These are phyloP conservation scores for Russula compacta DNA, from an alignment of 768 basidiomycete genomes.

Conservation along the genomic window DNA sequence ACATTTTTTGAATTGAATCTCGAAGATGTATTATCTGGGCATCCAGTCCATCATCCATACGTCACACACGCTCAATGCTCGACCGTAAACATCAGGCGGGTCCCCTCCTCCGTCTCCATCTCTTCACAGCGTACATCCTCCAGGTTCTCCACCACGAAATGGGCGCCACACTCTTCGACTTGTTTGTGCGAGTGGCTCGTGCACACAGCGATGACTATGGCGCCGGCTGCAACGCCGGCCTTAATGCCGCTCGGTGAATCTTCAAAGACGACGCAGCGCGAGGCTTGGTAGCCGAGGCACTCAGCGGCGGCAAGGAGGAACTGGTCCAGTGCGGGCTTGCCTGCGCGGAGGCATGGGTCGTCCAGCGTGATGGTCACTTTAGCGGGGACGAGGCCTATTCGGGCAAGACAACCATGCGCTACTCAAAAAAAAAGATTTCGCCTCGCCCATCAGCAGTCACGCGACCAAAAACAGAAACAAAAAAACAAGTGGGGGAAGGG, in stretches of 20 bases:
- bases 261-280: conserved; percentile 68
- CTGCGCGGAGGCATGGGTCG: conserved; percentile 60
- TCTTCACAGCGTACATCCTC: conserved; percentile 37
- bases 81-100: conserved; percentile 37
- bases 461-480: not conserved
- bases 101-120: conserved; percentile 29
- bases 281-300: conserved; percentile 46
- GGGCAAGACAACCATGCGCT: conserved; percentile 62
- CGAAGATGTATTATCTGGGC: too few relatives aligned
- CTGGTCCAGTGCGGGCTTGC: conserved; percentile 55
- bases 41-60: not conserved
- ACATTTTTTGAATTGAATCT: too few relatives aligned
- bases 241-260: conserved; percentile 61
- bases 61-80: not conserved
- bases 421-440: not conserved
- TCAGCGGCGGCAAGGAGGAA: conserved; percentile 55
- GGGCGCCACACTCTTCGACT: conserved; percentile 48
- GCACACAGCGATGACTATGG: conserved; percentile 66
- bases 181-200: conserved; percentile 56
- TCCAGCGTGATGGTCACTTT: conserved; percentile 67
- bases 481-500: not conserved
- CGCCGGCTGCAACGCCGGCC: conserved; percentile 64
- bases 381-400: conserved; percentile 61
- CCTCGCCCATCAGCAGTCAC: conserved; percentile 12
- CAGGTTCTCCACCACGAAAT: conserved; percentile 48